These are phyloP conservation scores for Pichia terricola DNA, from an alignment of 1,139 yeast species.

Conservation along the genomic window DNA sequence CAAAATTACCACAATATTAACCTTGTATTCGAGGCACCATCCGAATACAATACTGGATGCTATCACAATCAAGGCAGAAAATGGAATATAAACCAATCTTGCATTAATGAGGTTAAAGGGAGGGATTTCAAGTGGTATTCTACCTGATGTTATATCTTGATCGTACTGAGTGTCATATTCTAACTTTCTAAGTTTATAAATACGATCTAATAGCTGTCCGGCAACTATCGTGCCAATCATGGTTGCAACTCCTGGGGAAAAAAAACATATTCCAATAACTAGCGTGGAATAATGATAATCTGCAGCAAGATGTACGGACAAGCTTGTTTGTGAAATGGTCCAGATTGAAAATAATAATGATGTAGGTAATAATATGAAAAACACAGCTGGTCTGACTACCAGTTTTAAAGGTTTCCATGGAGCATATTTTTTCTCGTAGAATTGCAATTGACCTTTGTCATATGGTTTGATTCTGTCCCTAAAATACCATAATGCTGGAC, in stretches of 20 bases:
- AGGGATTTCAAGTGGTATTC: slow-evolving; percentile 10
- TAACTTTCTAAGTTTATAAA: slow-evolving; percentile 27
- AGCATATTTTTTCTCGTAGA: slow-evolving; percentile 21
- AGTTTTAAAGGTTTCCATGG: slow-evolving; percentile 39
- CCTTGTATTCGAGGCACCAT: slow-evolving; percentile 51
- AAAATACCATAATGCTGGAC: slow-evolving; percentile 31
- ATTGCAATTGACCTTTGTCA: slow-evolving; percentile 17
- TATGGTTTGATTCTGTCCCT: slow-evolving; percentile 17
- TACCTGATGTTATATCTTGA: neutral
- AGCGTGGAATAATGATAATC: slow-evolving; percentile 41
- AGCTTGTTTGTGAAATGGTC: slow-evolving; percentile 60
- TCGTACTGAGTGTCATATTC: slow-evolving; percentile 20
- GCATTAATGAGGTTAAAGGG: slow-evolving; percentile 40
- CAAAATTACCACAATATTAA: slow-evolving; percentile 45
- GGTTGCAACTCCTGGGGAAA: slow-evolving; percentile 52
- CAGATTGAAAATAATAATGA: slow-evolving; percentile 58
- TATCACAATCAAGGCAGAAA: slow-evolving; percentile 28
- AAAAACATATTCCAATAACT: slow-evolving; percentile 53
- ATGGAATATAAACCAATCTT: slow-evolving; percentile 32
- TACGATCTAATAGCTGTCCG: slow-evolving; percentile 39
- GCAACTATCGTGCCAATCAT: slow-evolving; percentile 39
- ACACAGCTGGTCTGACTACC: slow-evolving; percentile 27
- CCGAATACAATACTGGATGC: neutral
- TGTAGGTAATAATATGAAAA: slow-evolving; percentile 34
- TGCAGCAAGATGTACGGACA: slow-evolving; percentile 43